Evolutionary conservation across 129 eudicot genomes (phyloP), one percentile per base, ranked within the genome.

Genomic region (Arctium minus): DNA sequence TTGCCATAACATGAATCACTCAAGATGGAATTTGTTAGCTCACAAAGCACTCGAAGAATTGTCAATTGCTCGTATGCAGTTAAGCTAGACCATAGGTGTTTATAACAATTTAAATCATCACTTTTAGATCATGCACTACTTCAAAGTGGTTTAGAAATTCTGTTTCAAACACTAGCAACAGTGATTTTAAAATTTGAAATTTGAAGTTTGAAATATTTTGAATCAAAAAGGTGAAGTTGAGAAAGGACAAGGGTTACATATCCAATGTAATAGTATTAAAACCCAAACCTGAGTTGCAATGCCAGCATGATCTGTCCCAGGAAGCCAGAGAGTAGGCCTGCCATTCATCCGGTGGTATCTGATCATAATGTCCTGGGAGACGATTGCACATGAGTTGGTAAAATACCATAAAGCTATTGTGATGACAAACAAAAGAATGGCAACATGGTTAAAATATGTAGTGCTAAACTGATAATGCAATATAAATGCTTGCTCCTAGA

Each of bases 271-370:
- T 62, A 17, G 79, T 17, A 60, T 22, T 60, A 9, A 40, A 33
- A 73, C 13, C 42, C 79, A 75, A 86, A 96, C 99, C 98, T 96
- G 99, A 70, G 99, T 96, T 42, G 99, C 99, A 79, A 96, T 96
- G 77, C 99, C 99, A 72, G 99, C 99, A 89, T 96, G 99, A 83
- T 96, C 99, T 40, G 99, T 96, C 68, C 99, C 99, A 78, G 99
- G 99, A 46, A 96, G 89, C 99, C 99, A 96, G 42, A 96, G 98
- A 5, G 99, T 93, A 76, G 99, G 98, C 31, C 90, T 88, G 35
- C 98, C 99, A 83, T 85, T 96, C 99, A 96, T 96, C 30, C 99
- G 89, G 75, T 96, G 80, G 91, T 93, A 96, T 87, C 99, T 88
- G 46, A 96, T 94, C 99, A 96, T 96, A 48, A 96, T 87, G 86